A percentile compares a stretch with the other conserved stretches of the same genome.
phyloP scores from a whole-genome alignment of 2,329 filamentous ascomycete species.

The Verticillium albo-atrum region DNA sequence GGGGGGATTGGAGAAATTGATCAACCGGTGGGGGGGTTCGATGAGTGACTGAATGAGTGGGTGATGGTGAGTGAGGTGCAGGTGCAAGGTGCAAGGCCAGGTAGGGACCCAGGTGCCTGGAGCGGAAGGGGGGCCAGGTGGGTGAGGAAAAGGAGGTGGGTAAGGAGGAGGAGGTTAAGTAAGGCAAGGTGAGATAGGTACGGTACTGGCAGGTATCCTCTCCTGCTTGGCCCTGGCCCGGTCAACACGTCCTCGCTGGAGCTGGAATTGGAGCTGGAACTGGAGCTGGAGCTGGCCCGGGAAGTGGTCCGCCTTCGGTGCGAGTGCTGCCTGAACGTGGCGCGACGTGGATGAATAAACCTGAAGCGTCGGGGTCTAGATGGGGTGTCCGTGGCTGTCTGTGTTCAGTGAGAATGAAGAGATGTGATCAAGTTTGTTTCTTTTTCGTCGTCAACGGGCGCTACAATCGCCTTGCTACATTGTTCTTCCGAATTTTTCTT shows the following conservation, averaged over 20 bases:
- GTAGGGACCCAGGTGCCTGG: too few species aligned
- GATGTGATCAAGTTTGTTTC: neutral
- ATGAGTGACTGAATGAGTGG: neutral
- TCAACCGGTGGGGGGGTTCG: neutral
- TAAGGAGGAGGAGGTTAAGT: too few species aligned
- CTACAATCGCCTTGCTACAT: neutral
- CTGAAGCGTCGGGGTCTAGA: neutral
- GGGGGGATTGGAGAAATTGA: neutral
- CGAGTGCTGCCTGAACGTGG: neutral
- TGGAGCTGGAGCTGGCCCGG: too few species aligned
- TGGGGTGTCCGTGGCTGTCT: neutral
- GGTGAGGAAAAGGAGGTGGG: neutral
- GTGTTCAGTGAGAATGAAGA: neutral
- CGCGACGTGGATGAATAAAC: neutral
- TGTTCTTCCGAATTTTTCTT: neutral
- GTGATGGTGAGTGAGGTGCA: neutral
- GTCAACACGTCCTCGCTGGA: too few species aligned
- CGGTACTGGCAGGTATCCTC: too few species aligned
- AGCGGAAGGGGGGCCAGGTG: neutral
- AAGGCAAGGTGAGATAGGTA: too few species aligned
- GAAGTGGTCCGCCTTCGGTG: too few species aligned
- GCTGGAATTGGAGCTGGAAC: too few species aligned
- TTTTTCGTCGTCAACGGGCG: neutral
- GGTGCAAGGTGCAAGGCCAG: too few species aligned
- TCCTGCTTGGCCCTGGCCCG: too few species aligned